Conservation (phyloP, 2,329 filamentous ascomycete species). For the Pseudovirgaria hyperparasitica region DNA sequence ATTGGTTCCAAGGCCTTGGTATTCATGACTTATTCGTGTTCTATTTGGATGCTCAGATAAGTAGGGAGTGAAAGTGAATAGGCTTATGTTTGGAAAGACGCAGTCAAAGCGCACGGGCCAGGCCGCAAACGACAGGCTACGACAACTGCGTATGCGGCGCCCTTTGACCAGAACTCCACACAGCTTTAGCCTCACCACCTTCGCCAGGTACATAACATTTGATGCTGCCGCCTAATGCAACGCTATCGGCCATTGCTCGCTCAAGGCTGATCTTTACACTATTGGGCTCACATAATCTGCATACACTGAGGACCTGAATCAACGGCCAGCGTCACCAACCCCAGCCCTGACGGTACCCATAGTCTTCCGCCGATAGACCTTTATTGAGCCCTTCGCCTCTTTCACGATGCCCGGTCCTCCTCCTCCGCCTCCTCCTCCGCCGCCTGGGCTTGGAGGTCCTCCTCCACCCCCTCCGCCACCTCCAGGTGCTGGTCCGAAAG, state of each 20-base stretch:
- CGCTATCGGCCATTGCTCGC: not conserved
- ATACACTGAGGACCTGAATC: too few species aligned
- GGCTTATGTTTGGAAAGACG: not conserved
- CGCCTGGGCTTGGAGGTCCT: constrained; percentile 40
- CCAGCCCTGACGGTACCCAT: constrained; percentile 7
- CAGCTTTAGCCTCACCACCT: too few species aligned
- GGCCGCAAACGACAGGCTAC: not conserved
- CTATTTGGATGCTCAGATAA: constrained; percentile 13
- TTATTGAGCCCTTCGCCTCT: constrained; percentile 25
- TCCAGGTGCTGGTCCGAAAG: constrained; percentile 44
- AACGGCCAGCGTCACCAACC: not conserved
- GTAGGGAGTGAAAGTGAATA: constrained; percentile 1
- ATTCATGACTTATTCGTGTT: constrained; percentile 3
- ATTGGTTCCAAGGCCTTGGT: constrained; percentile 2
- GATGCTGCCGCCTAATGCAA: too few species aligned
- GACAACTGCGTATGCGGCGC: not conserved
- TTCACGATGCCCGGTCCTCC: constrained; percentile 48
- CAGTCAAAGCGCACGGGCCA: not conserved
- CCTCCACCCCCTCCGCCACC: constrained; percentile 54
- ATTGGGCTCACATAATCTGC: too few species aligned
- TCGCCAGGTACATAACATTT: too few species aligned
- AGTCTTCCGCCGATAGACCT: constrained; percentile 15
- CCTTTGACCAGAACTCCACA: too few species aligned
- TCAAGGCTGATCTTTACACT: not conserved
- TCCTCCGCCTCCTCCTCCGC: constrained; percentile 53